phyloP scores from a whole-genome alignment of 371 early-diverging fungal species.

The Mortierella sp. region DNA sequence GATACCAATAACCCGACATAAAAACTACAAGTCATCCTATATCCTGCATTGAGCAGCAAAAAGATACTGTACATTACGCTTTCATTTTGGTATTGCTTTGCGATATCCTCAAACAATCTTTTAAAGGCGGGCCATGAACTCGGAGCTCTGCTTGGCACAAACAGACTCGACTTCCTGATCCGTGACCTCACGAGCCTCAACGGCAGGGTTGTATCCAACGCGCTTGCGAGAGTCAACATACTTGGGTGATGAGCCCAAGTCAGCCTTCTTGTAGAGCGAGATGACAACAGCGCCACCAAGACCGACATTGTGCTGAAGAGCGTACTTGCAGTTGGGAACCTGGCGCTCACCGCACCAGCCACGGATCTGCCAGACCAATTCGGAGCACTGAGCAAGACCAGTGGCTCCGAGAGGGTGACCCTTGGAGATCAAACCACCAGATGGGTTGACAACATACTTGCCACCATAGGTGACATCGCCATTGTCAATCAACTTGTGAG shows the following conservation, averaged over 20 bases:
- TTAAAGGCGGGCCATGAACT: slow-evolving; percentile 58
- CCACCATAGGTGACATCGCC: slow-evolving; percentile 71
- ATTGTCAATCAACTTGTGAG: slow-evolving; percentile 66
- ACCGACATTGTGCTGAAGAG: slow-evolving; percentile 85
- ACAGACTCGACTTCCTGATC: slow-evolving; percentile 72
- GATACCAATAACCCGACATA: too few species aligned
- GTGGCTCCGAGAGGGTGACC: slow-evolving; percentile 88
- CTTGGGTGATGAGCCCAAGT: slow-evolving; percentile 55
- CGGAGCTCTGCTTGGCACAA: slow-evolving; percentile 57
- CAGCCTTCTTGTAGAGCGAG: slow-evolving; percentile 70
- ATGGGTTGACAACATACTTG: slow-evolving; percentile 79
- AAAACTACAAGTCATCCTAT: too few species aligned
- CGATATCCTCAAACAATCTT: neutral
- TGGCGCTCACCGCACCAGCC: slow-evolving; percentile 81
- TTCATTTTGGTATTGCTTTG: slow-evolving; percentile 8
- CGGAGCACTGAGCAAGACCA: slow-evolving; percentile 82
- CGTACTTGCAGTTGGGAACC: slow-evolving; percentile 72
- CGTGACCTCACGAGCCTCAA: slow-evolving; percentile 69
- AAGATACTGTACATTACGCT: too few species aligned
- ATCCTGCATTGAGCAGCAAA: too few species aligned
- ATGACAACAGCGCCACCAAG: slow-evolving; percentile 84
- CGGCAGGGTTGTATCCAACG: slow-evolving; percentile 79
- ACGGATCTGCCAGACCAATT: slow-evolving; percentile 72
- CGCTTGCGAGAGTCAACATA: slow-evolving; percentile 67
- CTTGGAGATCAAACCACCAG: slow-evolving; percentile 84